These are phyloP conservation scores for Taphrina flavorubra DNA, from an alignment of 1,139 yeast genomes.

Conservation along the genomic window DNA sequence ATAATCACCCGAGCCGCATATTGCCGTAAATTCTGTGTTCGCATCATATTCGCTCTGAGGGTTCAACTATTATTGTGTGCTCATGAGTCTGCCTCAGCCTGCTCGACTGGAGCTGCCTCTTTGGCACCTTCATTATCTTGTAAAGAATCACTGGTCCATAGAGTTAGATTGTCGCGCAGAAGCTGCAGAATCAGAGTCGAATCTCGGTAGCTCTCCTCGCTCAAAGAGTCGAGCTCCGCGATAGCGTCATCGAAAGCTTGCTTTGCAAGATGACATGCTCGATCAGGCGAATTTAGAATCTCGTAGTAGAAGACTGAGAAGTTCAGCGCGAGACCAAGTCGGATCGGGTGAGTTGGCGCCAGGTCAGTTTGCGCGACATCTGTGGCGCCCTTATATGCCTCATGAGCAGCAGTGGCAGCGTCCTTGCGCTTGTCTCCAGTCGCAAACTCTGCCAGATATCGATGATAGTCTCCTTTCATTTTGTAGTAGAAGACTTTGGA, in stretches of 20 bases:
- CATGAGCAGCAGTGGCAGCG: slow-evolving; percentile 92
- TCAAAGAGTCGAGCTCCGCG: slow-evolving; percentile 96
- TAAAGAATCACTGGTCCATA: slow-evolving; percentile 85
- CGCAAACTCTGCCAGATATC: slow-evolving; percentile 98
- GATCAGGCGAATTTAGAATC: slow-evolving; percentile 96
- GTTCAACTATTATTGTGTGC: neutral
- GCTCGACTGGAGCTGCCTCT: neutral
- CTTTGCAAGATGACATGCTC: slow-evolving; percentile 98
- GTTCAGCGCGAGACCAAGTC: slow-evolving; percentile 96
- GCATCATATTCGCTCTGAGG: neutral
- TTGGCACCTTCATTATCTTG: slow-evolving; percentile 25
- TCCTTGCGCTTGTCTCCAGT: slow-evolving; percentile 90
- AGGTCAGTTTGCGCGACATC: slow-evolving; percentile 97
- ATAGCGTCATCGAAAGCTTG: slow-evolving; percentile 99
- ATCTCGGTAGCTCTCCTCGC: slow-evolving; percentile 98
- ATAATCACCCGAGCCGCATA: too few relatives aligned
- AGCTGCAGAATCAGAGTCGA: slow-evolving; percentile 98
- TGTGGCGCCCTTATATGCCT: slow-evolving; percentile 94
- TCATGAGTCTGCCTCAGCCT: slow-evolving; percentile 2
- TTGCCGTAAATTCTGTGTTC: too few relatives aligned
- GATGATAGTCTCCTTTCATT: slow-evolving; percentile 99
- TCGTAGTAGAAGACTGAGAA: slow-evolving; percentile 98
- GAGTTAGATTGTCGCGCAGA: slow-evolving; percentile 96
- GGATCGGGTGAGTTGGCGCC: slow-evolving; percentile 98
- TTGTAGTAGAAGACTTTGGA: slow-evolving; percentile 97